Percentiles rank a stretch among this genome's conserved stretches.
These are phyloP conservation scores for Phytopythium oedochilum DNA, from an alignment of 352 stramenopile genomes.

Conservation along the genomic window DNA sequence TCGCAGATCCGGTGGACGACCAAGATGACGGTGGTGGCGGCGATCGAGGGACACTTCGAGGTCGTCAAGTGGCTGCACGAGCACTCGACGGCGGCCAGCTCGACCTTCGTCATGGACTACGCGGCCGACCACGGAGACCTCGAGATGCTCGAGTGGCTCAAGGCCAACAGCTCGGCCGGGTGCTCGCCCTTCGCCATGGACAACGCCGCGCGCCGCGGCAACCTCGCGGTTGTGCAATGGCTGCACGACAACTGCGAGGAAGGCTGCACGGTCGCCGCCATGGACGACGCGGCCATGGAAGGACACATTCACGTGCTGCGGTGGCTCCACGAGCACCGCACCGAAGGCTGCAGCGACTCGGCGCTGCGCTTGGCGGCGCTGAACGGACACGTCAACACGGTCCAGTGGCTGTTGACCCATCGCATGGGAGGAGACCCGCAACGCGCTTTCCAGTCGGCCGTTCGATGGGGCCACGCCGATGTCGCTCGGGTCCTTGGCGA, in stretches of 20 bases:
- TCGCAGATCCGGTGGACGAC: conserved; percentile 19
- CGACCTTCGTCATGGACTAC: conserved; percentile 32
- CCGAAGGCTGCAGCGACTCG: conserved; percentile 21
- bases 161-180: conserved; percentile 22
- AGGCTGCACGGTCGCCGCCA: conserved; percentile 24
- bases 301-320: conserved; percentile 24
- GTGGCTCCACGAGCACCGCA: conserved; percentile 23
- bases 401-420: conserved; percentile 19
- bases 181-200: conserved; percentile 36
- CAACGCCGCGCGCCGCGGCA: conserved; percentile 22
- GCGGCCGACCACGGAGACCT: conserved; percentile 24
- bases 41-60: conserved; percentile 34
- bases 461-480: conserved; percentile 23
- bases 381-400: conserved; percentile 17
- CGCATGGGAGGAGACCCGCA: conserved; percentile 12
- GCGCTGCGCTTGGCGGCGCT: conserved; percentile 24
- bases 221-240: conserved; percentile 28
- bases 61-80: conserved; percentile 29
- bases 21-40: conserved; percentile 33
- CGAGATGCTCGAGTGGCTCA: conserved; percentile 31
- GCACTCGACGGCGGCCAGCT: conserved; percentile 20
- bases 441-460: conserved; percentile 20
- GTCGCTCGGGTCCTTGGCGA: conserved; percentile 18
- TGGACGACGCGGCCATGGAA: conserved; percentile 26
- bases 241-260: conserved; percentile 18